Conservation (phyloP, 208 protist species). For the Trypanosoma melophagium region DNA sequence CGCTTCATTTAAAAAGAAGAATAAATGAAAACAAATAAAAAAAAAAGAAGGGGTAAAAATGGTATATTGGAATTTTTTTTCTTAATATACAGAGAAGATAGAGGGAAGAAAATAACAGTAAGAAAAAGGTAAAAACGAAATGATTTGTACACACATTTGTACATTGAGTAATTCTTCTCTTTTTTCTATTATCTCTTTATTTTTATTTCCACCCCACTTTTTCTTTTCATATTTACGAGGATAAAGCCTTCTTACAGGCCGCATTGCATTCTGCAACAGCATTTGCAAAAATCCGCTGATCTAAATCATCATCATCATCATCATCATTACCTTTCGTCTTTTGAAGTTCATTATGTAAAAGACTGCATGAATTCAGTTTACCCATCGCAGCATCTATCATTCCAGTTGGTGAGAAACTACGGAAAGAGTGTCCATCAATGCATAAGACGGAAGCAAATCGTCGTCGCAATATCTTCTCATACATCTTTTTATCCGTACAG, state of each 20-base stretch:
- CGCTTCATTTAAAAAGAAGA: not conserved
- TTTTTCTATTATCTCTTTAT: not conserved
- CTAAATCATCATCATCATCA: slow-evolving; percentile 13
- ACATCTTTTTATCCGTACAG: slow-evolving; percentile 38
- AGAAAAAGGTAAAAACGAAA: not conserved
- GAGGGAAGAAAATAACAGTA: slow-evolving; percentile 4
- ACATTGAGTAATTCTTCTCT: not conserved
- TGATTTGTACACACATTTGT: not conserved
- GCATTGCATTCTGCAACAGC: slow-evolving; percentile 24
- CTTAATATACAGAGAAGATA: not conserved
- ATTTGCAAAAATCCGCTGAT: slow-evolving; percentile 26
- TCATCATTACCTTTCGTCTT: no score
- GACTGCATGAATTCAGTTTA: not conserved
- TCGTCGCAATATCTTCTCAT: slow-evolving; percentile 27
- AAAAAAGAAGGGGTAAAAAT: not conserved
- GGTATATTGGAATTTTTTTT: not conserved
- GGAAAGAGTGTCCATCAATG: slow-evolving; percentile 52
- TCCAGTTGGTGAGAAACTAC: not conserved
- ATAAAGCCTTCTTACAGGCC: slow-evolving; percentile 17
- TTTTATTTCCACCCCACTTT: not conserved
- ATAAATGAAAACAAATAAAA: not conserved
- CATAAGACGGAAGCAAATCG: slow-evolving; percentile 44
- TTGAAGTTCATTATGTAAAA: not conserved
- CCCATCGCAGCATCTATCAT: not conserved
- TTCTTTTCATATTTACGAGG: not conserved